Evolutionary conservation across 2,329 filamentous ascomycete species (phyloP), one percentile per base, ranked within the genome.

Genomic region (Alternaria dauci): DNA sequence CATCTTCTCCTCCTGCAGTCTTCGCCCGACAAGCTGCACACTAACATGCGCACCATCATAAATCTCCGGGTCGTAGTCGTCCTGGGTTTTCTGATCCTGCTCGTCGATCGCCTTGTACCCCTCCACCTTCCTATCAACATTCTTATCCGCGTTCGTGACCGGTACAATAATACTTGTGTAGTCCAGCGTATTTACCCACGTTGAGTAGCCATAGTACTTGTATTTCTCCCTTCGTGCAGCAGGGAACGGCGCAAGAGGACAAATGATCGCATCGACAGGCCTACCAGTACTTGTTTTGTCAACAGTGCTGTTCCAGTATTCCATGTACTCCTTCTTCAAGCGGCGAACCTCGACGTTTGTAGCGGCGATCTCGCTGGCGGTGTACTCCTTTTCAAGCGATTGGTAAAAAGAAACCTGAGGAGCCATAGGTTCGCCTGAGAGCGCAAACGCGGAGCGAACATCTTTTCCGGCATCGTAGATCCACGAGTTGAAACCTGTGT

Each of bases 1-100:
- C 44, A 78, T 76, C 64, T 78, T 78, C 67, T 80, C 78, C 58
- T 80, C 78, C 25, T 79, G 72, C 25, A 79, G 39, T 30, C 74
- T 71, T 20, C 76, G 62, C 2, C 77, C 78, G 2, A 80, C 74
- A 34, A 80, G 51, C 48, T 80, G 78, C 52, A 80, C 14, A 43
- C 68, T 62, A 0, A 79, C 73, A 62, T 78, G 78, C 3, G 78
- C 76, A 1, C 77, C 78, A 34, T 79, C 68, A 36, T 78, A 81
- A 1, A 79, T 74, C 28, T 77, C 71, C 0, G 78, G 74, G 55
- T 81, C 78, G 61, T 81, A 78, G 28, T 68, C 71, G 8, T 72
- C 69, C 20, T 73, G 68, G 3, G 71, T 61, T 26, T 41, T 42
- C 55, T 64, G 62, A 55, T 80, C 78, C 30, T 44, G 52, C 5